Conservation (phyloP, 768 basidiomycete genomes). For the Xerocomellus intermedius region DNA sequence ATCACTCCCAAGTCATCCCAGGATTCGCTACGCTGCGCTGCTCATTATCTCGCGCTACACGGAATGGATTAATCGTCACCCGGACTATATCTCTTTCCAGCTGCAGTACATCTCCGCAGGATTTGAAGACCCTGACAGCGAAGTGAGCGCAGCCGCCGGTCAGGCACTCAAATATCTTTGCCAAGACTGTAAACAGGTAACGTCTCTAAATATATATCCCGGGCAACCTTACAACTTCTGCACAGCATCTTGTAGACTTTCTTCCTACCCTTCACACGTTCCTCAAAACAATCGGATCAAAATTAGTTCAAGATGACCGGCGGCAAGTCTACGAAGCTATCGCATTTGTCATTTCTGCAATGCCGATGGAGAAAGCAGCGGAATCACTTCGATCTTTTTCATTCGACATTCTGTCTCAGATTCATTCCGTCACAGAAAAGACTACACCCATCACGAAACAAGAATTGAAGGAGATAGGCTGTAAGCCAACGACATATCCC, state of each 20-base stretch:
- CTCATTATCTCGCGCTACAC: constrained; percentile 95
- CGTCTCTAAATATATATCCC: constrained; percentile 5
- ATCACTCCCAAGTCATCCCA: constrained; percentile 82
- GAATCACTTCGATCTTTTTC: constrained; percentile 85
- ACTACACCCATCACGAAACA: constrained; percentile 58
- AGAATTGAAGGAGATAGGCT: constrained; percentile 63
- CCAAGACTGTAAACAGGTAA: constrained; percentile 89
- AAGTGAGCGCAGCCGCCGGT: constrained; percentile 91
- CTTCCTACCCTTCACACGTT: constrained; percentile 90
- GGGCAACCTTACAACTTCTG: not conserved
- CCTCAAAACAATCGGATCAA: constrained; percentile 72
- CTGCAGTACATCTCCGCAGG: constrained; percentile 91
- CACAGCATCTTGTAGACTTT: constrained; percentile 86
- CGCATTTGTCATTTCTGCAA: constrained; percentile 89
- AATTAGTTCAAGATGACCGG: constrained; percentile 82
- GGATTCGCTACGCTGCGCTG: constrained; percentile 91
- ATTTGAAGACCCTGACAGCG: constrained; percentile 75
- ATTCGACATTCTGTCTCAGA: constrained; percentile 74
- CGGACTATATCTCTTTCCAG: constrained; percentile 80
- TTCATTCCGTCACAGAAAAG: constrained; percentile 64
- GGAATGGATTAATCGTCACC: constrained; percentile 92
- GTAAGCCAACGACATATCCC: constrained; percentile 45
- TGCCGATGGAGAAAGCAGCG: constrained; percentile 88
- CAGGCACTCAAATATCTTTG: constrained; percentile 96
- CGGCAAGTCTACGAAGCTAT: constrained; percentile 95